Base-by-base conservation (phyloP, 495 filamentous ascomycete species). In the Astrothelium subdiscretum region DNA sequence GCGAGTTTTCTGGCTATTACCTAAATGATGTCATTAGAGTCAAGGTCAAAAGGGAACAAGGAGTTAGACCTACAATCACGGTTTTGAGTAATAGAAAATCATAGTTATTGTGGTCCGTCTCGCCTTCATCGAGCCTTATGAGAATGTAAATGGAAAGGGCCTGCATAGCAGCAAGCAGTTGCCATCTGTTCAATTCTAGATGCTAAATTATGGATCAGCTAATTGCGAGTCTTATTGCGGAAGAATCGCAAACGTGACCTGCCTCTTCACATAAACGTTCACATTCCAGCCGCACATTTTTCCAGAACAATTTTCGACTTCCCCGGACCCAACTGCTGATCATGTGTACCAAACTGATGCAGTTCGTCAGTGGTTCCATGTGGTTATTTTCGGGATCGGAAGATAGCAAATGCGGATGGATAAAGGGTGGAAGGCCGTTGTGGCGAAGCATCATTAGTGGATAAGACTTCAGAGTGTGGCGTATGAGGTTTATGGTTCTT, bases 271-370 rank as follows among this genome's bases (percentile, higher is more conserved):
- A 61, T 13, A 78, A 67, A 22, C 73, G 71, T 62, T 79, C 76
- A 67, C 77, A 81, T 64, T 79, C 77, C 60, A 69, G 44, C 38
- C 69, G 67, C 58, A 79, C 77, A 66, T 79, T 78, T 58, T 65
- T 66, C 68, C 68, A 81, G 64, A 81, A 81, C 35, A 79, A 43
- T 26, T 75, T 76, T 60, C 76, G 74, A 66, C 71, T 77, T 18
- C 72, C 72, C 52, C 65, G 65, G 32, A 73, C 32, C 10, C 65
- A 60, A 26, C 60, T 59, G 38, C 60, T 59, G 32, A 77, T 66
- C 76, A 80, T 78, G 64, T 74, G 73, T 51, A 78, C 60, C 64
- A 79, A 54, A 61, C 68, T 78, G 20, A 79, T 70, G 58, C 78
- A 80, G 62, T 79, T 80, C n/a, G 65, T 65, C 1, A 79, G 60